phyloP scores from a whole-genome alignment of 108 stramenopile species.

The Chaetoceros tenuissimus region DNA sequence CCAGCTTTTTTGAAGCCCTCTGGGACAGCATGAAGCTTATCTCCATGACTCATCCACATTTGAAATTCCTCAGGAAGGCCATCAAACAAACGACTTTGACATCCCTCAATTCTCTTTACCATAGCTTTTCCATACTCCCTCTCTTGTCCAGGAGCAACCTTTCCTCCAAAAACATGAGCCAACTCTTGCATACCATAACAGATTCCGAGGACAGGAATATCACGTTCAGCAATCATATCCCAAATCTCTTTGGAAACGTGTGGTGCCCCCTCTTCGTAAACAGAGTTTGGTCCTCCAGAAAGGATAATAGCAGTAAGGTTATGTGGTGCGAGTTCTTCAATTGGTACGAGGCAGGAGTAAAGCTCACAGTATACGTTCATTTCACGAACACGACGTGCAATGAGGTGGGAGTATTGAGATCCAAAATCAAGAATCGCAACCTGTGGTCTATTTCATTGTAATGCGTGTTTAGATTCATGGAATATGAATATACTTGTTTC shows the following conservation, averaged over 20 bases:
- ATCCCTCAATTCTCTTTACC: conserved; percentile 55
- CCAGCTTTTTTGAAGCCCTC: conserved; percentile 84
- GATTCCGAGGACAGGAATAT: conserved; percentile 92
- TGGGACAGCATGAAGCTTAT: conserved; percentile 84
- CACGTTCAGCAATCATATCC: conserved; percentile 76
- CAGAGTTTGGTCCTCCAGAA: conserved; percentile 88
- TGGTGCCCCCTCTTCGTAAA: conserved; percentile 93
- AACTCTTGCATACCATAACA: conserved; percentile 97
- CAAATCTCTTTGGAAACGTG: conserved; percentile 92
- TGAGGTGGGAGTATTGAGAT: conserved; percentile 97
- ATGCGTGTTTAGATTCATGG: conserved; percentile 2
- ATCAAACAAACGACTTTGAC: conserved; percentile 61
- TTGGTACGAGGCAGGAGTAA: conserved; percentile 87
- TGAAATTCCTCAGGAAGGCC: conserved; percentile 75
- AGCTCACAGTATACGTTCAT: conserved; percentile 95
- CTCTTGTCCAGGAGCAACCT: conserved; percentile 82
- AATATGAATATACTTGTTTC: background rate
- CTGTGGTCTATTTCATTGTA: conserved; percentile 51
- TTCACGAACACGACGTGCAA: conserved; percentile 96
- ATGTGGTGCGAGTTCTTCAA: conserved; percentile 66
- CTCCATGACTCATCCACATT: conserved; percentile 99
- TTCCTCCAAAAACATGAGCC: conserved; percentile 84
- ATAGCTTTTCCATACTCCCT: conserved; percentile 95
- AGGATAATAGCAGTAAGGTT: conserved; percentile 89
- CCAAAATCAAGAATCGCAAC: conserved; percentile 99